These are phyloP conservation scores for Alternaria postmessia DNA, from an alignment of 2,329 filamentous ascomycete genomes.

Conservation along the genomic window DNA sequence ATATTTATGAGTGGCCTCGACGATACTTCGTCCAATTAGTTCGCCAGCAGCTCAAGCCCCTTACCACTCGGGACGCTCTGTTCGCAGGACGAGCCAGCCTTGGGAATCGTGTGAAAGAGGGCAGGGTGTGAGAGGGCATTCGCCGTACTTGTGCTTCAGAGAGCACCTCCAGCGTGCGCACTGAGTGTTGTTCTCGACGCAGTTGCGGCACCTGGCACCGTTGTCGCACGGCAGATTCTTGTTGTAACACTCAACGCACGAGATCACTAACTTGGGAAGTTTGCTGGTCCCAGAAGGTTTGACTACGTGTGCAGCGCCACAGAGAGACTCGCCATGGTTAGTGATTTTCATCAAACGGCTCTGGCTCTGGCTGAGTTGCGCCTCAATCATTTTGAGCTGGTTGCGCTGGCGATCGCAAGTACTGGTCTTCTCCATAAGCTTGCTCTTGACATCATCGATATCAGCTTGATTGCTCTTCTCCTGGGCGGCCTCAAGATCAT, in stretches of 20 bases:
- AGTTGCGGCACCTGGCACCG: constrained; percentile 31
- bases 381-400: constrained; percentile 20
- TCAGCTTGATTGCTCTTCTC: constrained; percentile 11
- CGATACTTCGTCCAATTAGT: background rate
- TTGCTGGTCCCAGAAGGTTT: constrained; percentile 25
- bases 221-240: constrained; percentile 38
- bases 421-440: constrained; percentile 31
- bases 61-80: constrained; percentile 30
- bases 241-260: constrained; percentile 42
- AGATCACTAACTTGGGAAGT: constrained; percentile 19
- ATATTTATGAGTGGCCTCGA: background rate
- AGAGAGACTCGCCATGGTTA: constrained; percentile 24
- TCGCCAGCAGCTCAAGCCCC: background rate
- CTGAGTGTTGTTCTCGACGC: constrained; percentile 22
- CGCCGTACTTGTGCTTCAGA: constrained; percentile 31
- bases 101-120: constrained; percentile 30
- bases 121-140: constrained; percentile 35
- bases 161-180: constrained; percentile 44
- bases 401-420: constrained; percentile 29
- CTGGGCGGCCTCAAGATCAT: constrained; percentile 17
- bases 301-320: constrained; percentile 39
- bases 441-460: constrained; percentile 15
- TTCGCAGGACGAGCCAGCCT: constrained; percentile 24
- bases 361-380: constrained; percentile 11
- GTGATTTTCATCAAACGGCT: constrained; percentile 19